These are phyloP conservation scores for Oryza nivara DNA, from an alignment of 176 grass and related monocot species.

Conservation along the genomic window DNA sequence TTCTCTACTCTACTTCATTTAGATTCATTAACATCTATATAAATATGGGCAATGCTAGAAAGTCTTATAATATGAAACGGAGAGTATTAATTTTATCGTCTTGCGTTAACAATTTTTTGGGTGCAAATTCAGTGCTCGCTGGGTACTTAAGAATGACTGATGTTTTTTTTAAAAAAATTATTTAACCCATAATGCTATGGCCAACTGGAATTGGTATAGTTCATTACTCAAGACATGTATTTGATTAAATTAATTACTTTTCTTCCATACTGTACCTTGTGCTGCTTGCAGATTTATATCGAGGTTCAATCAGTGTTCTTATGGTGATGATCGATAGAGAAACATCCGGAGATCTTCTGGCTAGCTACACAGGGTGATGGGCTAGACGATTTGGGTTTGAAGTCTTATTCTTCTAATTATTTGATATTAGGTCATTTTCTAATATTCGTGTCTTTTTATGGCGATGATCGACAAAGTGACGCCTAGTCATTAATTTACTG, in stretches of 20 bases:
- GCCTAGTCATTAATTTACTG: too few relatives aligned
- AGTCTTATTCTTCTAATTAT: too few relatives aligned
- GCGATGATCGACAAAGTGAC: too few relatives aligned
- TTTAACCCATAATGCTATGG: neutral
- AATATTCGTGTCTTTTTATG: too few relatives aligned
- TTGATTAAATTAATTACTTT: neutral
- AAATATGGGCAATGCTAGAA: too few relatives aligned
- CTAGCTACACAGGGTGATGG: too few relatives aligned
- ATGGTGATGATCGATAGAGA: too few relatives aligned
- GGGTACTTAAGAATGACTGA: neutral
- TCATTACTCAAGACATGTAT: neutral
- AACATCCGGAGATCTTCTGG: too few relatives aligned
- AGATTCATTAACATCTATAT: too few relatives aligned
- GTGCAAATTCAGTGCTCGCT: neutral
- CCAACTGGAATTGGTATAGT: neutral
- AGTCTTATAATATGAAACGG: too few relatives aligned
- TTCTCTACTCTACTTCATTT: neutral
- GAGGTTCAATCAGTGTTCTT: neutral
- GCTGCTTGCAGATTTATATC: neutral
- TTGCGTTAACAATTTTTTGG: neutral
- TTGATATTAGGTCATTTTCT: too few relatives aligned
- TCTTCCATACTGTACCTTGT: neutral
- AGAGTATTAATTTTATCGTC: neutral
- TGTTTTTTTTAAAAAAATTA: too few relatives aligned
- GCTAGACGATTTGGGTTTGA: accelerated